Evolutionary conservation across 345 rosid genomes (phyloP).

Genomic region (Adansonia digitata): DNA sequence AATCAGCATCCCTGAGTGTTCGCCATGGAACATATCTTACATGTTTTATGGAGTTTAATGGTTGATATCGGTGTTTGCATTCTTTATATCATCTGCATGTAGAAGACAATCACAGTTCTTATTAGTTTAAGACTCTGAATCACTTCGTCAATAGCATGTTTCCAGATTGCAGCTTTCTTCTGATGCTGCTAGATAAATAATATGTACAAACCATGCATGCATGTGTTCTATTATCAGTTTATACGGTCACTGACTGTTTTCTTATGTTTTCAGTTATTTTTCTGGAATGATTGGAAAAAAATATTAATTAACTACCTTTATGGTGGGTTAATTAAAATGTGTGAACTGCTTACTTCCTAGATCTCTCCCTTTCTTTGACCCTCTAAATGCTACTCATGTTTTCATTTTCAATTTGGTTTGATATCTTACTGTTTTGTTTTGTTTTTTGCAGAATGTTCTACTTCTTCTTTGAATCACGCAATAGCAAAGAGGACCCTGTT

Average conservation of each 20-base stretch:
- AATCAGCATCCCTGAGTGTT: too few relatives aligned
- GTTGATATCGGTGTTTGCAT: background rate
- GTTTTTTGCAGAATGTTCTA: slow-evolving; percentile 69
- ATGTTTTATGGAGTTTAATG: background rate
- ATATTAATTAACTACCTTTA: background rate
- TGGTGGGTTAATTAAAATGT: background rate
- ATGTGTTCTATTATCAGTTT: background rate
- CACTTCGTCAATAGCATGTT: background rate
- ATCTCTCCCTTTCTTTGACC: background rate
- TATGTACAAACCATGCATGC: background rate
- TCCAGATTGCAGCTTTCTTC: background rate
- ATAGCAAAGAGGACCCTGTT: slow-evolving; percentile 66
- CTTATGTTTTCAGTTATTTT: background rate
- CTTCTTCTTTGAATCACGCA: slow-evolving; percentile 94
- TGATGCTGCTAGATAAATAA: background rate
- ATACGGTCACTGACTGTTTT: background rate
- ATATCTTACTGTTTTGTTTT: too few relatives aligned
- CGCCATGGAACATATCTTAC: too few relatives aligned
- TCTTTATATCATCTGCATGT: too few relatives aligned
- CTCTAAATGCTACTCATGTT: background rate
- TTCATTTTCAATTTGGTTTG: slow-evolving; percentile 5
- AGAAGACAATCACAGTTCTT: background rate
- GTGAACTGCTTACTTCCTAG: background rate
- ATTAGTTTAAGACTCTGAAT: background rate
- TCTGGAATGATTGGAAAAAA: background rate